Evolutionary conservation across 495 filamentous ascomycete genomes (phyloP).

Genomic region (Podospora anserina): DNA sequence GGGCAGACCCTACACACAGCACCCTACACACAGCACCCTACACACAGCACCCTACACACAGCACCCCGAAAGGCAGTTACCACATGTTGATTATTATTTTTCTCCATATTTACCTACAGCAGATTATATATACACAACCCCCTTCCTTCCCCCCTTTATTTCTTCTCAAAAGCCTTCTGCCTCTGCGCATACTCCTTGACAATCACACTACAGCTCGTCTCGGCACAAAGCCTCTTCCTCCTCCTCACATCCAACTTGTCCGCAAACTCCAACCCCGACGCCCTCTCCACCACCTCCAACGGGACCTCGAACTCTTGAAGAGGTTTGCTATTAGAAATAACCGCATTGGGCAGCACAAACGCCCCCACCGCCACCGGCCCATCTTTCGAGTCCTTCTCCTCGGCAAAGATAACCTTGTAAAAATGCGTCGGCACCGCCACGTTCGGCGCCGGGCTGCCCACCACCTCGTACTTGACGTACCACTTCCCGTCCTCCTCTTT

Average conservation of each 20-base stretch:
- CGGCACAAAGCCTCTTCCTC: constrained; percentile 77
- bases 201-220: constrained; percentile 74
- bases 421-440: constrained; percentile 97
- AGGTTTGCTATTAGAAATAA: constrained; percentile 80
- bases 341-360: constrained; percentile 91
- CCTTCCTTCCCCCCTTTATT: constrained; percentile 6
- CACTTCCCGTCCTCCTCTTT: constrained; percentile 83
- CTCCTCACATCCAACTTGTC: constrained; percentile 67
- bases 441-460: constrained; percentile 80
- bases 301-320: constrained; percentile 91
- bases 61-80: no score
- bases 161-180: constrained; percentile 56
- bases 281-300: constrained; percentile 84
- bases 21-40: no score
- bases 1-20: no score
- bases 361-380: constrained; percentile 84
- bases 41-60: no score
- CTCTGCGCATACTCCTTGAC: constrained; percentile 72
- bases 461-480: constrained; percentile 95
- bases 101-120: background rate
- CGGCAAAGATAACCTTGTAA: constrained; percentile 96
- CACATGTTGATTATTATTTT: no score
- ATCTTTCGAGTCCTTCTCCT: constrained; percentile 65
- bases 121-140: background rate
- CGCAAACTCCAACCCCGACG: constrained; percentile 88